Conservation (phyloP, 192 early-diverging fungal genomes). For the Linnemannia exigua region DNA sequence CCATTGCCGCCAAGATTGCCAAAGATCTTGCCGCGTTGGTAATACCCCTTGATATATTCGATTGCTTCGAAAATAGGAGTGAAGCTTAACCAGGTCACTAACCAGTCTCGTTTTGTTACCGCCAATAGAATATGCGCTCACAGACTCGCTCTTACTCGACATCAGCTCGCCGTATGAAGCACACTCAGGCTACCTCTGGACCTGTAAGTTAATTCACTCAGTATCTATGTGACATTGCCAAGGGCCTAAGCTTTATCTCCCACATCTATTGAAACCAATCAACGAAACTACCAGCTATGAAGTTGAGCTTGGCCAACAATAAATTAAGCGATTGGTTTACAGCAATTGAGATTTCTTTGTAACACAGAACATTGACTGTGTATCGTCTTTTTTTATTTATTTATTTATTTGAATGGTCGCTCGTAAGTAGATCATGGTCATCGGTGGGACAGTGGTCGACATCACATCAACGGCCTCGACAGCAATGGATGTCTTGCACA, state of each 20-base stretch:
- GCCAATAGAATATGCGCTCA: background rate
- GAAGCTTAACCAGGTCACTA: background rate
- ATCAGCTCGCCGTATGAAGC: constrained; percentile 32
- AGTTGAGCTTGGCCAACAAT: background rate
- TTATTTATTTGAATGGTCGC: background rate
- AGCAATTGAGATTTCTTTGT: background rate
- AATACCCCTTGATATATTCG: background rate
- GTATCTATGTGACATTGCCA: background rate
- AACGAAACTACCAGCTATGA: background rate
- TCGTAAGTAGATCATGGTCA: constrained; percentile 73
- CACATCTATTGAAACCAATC: background rate
- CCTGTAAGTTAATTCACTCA: constrained; percentile 35
- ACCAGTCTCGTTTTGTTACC: background rate
- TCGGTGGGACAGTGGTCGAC: constrained; percentile 92
- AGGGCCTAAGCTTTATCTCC: background rate
- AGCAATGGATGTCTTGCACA: constrained; percentile 55
- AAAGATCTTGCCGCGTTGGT: constrained; percentile 59
- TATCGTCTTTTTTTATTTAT: background rate
- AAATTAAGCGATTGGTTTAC: background rate
- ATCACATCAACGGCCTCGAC: constrained; percentile 72
- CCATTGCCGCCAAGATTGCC: constrained; percentile 86
- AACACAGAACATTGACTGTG: background rate
- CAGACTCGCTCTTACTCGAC: constrained; percentile 35
- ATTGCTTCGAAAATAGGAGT: too few relatives aligned
- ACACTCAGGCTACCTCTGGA: constrained; percentile 4